Evolutionary conservation across 345 rosid genomes (phyloP), one percentile per base, ranked within the genome.

Genomic region (Citrus sp.): DNA sequence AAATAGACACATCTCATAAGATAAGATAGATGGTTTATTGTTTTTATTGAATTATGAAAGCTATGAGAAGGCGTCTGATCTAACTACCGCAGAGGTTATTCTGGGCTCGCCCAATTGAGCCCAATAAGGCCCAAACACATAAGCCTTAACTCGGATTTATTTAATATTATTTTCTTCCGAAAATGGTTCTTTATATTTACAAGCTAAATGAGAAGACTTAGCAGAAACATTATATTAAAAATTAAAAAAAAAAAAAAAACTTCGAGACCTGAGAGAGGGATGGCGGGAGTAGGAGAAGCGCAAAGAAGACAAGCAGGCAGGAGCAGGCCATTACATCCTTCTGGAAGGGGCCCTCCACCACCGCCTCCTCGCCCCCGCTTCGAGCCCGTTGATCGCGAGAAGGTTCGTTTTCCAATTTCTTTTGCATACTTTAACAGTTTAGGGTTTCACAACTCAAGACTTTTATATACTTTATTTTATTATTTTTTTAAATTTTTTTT

Each of bases 321-420:
- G 69, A 90, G 96, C 38, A 88, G 94, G 69, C 92, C 88, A 2
- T 54, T 88, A 18, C 89, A 87, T 40, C 91, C 89, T 24, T 86
- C 90, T 72, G 87, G 87, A 1, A 84, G 94, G 81, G 89, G 84
- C 73, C 87, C 86, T 28, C 92, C 90, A 42, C 91, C 87, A 67
- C 89, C 89, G 27, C 87, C 89, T 24, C 87, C 89, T 69, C 94
- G 90, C 13, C 85, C 83, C 65, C 89, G 88, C 66, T 46, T 87
- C 38, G 92, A 84, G 72, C 97, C 95, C 35, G 92, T 90, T 22
- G 98, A 93, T 85, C 97, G 96, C 16, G 98, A 93, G 70, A 95
- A 93, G 97, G 97, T 92, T 70, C 73, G 3, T 4, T 25, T 12
- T 27, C 78, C 24, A 56, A 40, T 42, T 69, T 56, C 32, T 34